phyloP scores from a whole-genome alignment of 1,284 basidiomycete species.

The Cryptococcus maquisensis region DNA sequence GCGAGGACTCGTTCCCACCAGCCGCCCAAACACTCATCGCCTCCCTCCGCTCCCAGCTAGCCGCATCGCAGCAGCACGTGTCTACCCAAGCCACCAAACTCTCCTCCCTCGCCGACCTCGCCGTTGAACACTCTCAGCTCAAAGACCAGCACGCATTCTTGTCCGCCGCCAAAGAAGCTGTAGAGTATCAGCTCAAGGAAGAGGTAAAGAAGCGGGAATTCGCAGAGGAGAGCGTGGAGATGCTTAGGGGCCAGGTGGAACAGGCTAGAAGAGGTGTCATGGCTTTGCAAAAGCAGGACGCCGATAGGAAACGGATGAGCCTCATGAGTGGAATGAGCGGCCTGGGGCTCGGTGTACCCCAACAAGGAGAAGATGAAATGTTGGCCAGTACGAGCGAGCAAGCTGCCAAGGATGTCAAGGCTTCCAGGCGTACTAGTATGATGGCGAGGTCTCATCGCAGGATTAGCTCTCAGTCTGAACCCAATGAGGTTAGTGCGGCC shows the following conservation, averaged over 20 bases:
- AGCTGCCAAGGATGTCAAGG: conserved; percentile 7
- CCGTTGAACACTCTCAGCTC: conserved; percentile 36
- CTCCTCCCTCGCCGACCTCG: conserved; percentile 26
- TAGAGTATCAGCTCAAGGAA: conserved; percentile 61
- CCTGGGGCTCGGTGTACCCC: background rate
- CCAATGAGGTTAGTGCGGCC: conserved; percentile 7
- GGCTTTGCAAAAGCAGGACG: conserved; percentile 67
- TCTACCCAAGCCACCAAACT: conserved; percentile 26
- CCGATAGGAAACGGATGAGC: conserved; percentile 62
- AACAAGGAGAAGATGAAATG: background rate
- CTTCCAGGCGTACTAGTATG: conserved; percentile 11
- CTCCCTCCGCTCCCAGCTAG: conserved; percentile 23
- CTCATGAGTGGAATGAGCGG: conserved; percentile 44
- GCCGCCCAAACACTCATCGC: conserved; percentile 16
- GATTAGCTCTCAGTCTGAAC: conserved; percentile 19
- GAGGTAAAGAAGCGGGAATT: conserved; percentile 62
- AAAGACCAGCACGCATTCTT: conserved; percentile 41
- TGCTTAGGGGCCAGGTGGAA: conserved; percentile 81
- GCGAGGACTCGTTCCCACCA: background rate
- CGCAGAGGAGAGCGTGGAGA: conserved; percentile 73
- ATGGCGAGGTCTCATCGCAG: conserved; percentile 16
- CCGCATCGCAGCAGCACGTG: conserved; percentile 23
- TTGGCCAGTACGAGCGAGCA: background rate
- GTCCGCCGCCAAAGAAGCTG: conserved; percentile 41
- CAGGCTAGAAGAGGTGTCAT: conserved; percentile 84